Evolutionary conservation across 176 grass and related monocot species (phyloP), one percentile per base, ranked within the genome.

Genomic region (Thalia dealbata): DNA sequence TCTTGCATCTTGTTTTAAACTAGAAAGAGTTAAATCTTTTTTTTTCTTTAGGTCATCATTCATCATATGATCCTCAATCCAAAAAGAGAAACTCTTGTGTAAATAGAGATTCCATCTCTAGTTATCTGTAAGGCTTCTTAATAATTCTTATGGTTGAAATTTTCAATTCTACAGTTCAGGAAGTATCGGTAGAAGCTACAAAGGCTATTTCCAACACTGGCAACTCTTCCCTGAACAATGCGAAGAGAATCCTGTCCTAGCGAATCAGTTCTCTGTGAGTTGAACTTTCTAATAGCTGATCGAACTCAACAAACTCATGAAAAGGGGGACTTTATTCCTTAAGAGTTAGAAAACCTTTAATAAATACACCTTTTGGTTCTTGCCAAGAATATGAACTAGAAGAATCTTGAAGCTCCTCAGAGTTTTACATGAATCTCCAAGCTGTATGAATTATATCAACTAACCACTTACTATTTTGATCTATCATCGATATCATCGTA

Each of bases 141-240:
- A 23, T 75, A 72, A 50, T 87, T 71, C 76, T 82, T 63, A 23
- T 44, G 1, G 71, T 85, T 64, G 52, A 84, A 80, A 76, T 21
- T 64, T 64, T 35, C 42, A 86, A 74, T 87, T 52, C 4, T 78
- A 21, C 81, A 97, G 89, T 76, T 72, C 85, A 84, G 89, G 93
- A 92, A 97, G 93, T 80, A 97, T 97, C 46, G 93, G 93, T 80
- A 90, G 93, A 84, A 92, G 89, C 75, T 97, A 84, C 83, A 97
- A 82, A 84, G 93, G 93, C 61, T 85, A 91, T 61, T 97, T 97
- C 69, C 89, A 92, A 66, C 81, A 86, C n/a, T 97, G 93, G 93
- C 93, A 92, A 75, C 82, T 97, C 55, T 90, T 90, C 71, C 85
- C 93, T 11, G 89, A 81, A 73, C 22, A 50, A 56, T 92, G 89